Evolutionary conservation across 2,329 filamentous ascomycete species (phyloP).

Genomic region (Colletotrichum tropicale): DNA sequence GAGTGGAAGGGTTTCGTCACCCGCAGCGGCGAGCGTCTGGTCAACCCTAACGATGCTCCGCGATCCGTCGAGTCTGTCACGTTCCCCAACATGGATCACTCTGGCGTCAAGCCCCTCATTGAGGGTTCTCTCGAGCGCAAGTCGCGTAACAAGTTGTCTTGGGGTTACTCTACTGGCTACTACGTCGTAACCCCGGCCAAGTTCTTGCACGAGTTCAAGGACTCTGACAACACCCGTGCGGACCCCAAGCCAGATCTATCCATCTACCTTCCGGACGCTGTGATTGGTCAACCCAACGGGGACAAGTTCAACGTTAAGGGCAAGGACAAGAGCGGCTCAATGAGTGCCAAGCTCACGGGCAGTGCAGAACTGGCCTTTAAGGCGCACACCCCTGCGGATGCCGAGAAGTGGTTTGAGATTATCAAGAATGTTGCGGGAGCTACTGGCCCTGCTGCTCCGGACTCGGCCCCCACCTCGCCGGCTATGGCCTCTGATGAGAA

Average conservation of each 20-base stretch:
- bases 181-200: constrained; percentile 90
- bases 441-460: constrained; percentile 38
- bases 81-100: constrained; percentile 91
- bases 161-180: constrained; percentile 80
- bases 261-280: constrained; percentile 89
- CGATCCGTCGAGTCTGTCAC: constrained; percentile 74
- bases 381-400: constrained; percentile 80
- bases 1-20: constrained; percentile 88
- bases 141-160: constrained; percentile 80
- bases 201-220: constrained; percentile 96
- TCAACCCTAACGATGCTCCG: constrained; percentile 77
- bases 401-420: constrained; percentile 82
- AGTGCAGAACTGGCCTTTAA: constrained; percentile 85
- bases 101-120: constrained; percentile 79
- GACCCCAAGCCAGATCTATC: constrained; percentile 87
- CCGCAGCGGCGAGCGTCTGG: constrained; percentile 73
- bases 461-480: constrained; percentile 36
- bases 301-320: constrained; percentile 95
- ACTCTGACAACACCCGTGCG: constrained; percentile 73
- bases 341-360: constrained; percentile 82
- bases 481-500: constrained; percentile 31
- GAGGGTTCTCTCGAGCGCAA: constrained; percentile 91
- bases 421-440: constrained; percentile 67
- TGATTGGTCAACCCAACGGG: constrained; percentile 73
- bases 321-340: constrained; percentile 83